Base-by-base conservation (phyloP, 2,329 filamentous ascomycete species). In the Hypoxylon sp. region DNA sequence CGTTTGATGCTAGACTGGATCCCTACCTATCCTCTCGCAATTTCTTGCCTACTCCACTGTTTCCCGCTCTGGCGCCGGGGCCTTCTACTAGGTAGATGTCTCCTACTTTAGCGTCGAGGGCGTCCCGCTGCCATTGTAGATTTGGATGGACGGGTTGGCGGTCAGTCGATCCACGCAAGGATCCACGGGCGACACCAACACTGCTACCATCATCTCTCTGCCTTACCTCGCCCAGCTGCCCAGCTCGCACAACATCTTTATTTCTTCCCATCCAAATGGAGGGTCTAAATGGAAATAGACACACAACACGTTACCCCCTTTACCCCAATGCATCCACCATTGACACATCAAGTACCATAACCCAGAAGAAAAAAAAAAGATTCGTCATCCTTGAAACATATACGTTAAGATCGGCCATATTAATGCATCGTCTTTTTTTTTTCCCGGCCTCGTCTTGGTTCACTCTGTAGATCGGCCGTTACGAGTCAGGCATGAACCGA, bases 331-430 rank as follows among this genome's bases (percentile, higher is more conserved):
- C 41, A 50, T 32, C 37, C 49, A 45, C 35, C 44, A 49, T 49
- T 31, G 23, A 20, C 32, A 20, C 9, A 16, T 32, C 36, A 43
- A n/a, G n/a, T n/a, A n/a, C n/a, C n/a, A n/a, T n/a, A n/a, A n/a
- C n/a, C n/a, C n/a, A n/a, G n/a, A n/a, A n/a, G n/a, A n/a, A n/a
- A n/a, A n/a, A 36, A 23, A 57, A 16, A 8, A 48, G 37, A 57
- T 45, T 55, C 37, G 50, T 43, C 51, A 49, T 45, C 32, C 35
- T 29, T 51, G 34, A 15, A 34, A 5, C 25, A 23, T 12, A 26
- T 46, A 29, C n/a, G 17, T 41, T 51, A 42, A 48, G 46, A 57
- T 55, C 46, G 29, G 8, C 50, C 44, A n/a, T 48, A 54, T 44
- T 47, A 37, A 25, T 54, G 15, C 20, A 13, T 27, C 32, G 5